phyloP scores from a whole-genome alignment of 1,139 yeast genomes.

The Wickerhamomyces sp. region DNA sequence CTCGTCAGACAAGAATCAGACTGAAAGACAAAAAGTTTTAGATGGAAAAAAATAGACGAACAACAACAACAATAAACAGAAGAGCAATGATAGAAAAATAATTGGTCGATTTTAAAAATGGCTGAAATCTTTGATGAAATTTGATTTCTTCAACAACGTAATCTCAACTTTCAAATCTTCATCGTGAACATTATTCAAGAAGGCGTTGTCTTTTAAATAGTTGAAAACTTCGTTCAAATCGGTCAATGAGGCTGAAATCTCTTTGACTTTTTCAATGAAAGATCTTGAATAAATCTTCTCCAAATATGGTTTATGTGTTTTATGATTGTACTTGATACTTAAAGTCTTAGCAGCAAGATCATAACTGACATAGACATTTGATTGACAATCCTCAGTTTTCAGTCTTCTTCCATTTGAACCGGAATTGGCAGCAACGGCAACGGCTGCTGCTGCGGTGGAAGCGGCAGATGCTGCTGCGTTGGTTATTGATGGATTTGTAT shows the following conservation, averaged over 20 bases:
- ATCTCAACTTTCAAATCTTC: slow-evolving; percentile 13
- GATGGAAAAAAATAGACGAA: background rate
- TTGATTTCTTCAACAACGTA: slow-evolving; percentile 12
- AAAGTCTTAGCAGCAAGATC: slow-evolving; percentile 17
- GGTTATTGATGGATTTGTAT: slow-evolving; percentile 1
- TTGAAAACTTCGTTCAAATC: slow-evolving; percentile 7
- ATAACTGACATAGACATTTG: slow-evolving; percentile 19
- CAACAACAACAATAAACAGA: background rate
- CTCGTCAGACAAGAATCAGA: too few species aligned
- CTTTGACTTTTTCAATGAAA: slow-evolving; percentile 13
- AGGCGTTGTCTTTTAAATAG: background rate
- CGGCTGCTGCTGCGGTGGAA: background rate
- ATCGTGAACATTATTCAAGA: slow-evolving; percentile 1
- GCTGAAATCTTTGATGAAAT: slow-evolving; percentile 18
- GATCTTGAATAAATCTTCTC: slow-evolving; percentile 16
- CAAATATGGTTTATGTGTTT: slow-evolving; percentile 15
- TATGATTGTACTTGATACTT: slow-evolving; percentile 20
- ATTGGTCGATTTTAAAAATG: slow-evolving; percentile 1
- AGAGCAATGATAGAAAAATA: too few species aligned
- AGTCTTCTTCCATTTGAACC: slow-evolving; percentile 7
- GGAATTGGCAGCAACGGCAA: background rate
- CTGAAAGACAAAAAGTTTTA: background rate
- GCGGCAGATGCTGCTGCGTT: background rate
- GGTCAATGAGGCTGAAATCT: slow-evolving; percentile 1
- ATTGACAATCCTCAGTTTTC: slow-evolving; percentile 21